A percentile compares a stretch with the other conserved stretches of the same genome.
phyloP scores from a whole-genome alignment of 2,329 filamentous ascomycete genomes.

The Ceratocystiopsis minuta region DNA sequence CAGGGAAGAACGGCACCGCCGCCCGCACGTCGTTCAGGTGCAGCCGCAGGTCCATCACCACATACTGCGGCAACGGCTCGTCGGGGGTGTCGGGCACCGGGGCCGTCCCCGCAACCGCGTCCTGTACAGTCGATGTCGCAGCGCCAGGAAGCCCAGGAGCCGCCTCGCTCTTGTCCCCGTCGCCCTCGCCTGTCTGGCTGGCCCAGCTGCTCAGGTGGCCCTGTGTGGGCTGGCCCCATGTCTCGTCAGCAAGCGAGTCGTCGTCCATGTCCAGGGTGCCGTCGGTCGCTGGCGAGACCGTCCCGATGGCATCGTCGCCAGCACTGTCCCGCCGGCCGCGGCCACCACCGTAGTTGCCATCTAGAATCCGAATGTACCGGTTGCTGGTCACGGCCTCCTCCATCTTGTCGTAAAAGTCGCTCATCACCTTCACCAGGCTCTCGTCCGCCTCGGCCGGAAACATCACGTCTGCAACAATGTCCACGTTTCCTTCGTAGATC shows the following conservation, averaged over 20 bases:
- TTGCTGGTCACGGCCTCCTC: slow-evolving; percentile 81
- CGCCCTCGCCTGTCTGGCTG: too few relatives aligned
- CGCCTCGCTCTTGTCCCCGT: not conserved
- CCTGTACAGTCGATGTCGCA: not conserved
- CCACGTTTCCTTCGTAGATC: slow-evolving; percentile 94
- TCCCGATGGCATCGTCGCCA: not conserved
- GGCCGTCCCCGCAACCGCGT: not conserved
- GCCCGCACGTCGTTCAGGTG: slow-evolving; percentile 91
- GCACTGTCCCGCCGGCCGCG: not conserved
- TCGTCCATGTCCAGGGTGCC: not conserved
- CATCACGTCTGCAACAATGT: slow-evolving; percentile 91
- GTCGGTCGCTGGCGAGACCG: not conserved
- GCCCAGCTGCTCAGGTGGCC: not conserved
- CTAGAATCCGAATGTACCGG: slow-evolving; percentile 42
- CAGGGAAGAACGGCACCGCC: slow-evolving; percentile 68
- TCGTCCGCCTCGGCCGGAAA: slow-evolving; percentile 78
- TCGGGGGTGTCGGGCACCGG: not conserved
- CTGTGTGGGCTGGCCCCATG: too few relatives aligned
- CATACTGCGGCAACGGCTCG: slow-evolving; percentile 52
- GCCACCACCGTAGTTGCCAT: slow-evolving; percentile 17
- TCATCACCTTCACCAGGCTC: slow-evolving; percentile 81
- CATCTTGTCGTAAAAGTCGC: slow-evolving; percentile 91
- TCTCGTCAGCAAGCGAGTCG: too few relatives aligned
- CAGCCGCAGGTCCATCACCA: slow-evolving; percentile 89
- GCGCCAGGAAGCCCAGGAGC: not conserved